A percentile compares a stretch with the other conserved stretches of the same genome.
Conservation (phyloP, 2,329 filamentous ascomycete genomes). For the Pezicula rhizophila region DNA sequence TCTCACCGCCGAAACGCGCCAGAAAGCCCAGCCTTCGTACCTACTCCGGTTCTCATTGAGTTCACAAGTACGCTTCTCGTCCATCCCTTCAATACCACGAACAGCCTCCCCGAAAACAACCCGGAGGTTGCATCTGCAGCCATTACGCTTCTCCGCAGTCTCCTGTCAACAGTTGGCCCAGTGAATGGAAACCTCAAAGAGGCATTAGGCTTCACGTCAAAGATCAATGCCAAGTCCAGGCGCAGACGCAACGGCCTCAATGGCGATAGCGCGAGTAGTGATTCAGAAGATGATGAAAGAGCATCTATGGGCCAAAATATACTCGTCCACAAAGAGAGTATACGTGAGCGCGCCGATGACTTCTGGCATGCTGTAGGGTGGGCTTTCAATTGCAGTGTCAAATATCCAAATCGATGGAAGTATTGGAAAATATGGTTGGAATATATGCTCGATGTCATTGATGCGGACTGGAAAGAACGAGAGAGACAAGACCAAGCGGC, state of each 20-base stretch:
- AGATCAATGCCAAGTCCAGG: conserved; percentile 19
- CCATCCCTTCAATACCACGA: conserved; percentile 74
- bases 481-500: conserved; percentile 40
- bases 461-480: conserved; percentile 61
- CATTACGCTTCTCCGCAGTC: conserved; percentile 62
- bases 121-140: conserved; percentile 60
- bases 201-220: conserved; percentile 62
- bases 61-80: conserved; percentile 76
- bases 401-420: conserved; percentile 68
- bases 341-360: conserved; percentile 74
- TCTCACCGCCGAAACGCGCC: conserved; percentile 28
- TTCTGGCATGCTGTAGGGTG: conserved; percentile 89
- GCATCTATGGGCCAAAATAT: conserved; percentile 46
- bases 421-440: conserved; percentile 77
- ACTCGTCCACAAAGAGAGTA: conserved; percentile 56
- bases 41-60: conserved; percentile 67
- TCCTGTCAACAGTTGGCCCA: conserved; percentile 61
- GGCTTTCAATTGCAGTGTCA: conserved; percentile 83
- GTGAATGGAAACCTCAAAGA: conserved; percentile 62
- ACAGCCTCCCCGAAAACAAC: conserved; percentile 55
- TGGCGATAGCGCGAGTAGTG: conserved; percentile 32
- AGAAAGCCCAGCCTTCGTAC: conserved; percentile 49
- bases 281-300: conserved; percentile 36
- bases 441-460: conserved; percentile 71
- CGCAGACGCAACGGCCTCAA: conserved; percentile 22